phyloP scores from a whole-genome alignment of 345 rosid genomes.

The rapeseed (Brassica napus) region DNA sequence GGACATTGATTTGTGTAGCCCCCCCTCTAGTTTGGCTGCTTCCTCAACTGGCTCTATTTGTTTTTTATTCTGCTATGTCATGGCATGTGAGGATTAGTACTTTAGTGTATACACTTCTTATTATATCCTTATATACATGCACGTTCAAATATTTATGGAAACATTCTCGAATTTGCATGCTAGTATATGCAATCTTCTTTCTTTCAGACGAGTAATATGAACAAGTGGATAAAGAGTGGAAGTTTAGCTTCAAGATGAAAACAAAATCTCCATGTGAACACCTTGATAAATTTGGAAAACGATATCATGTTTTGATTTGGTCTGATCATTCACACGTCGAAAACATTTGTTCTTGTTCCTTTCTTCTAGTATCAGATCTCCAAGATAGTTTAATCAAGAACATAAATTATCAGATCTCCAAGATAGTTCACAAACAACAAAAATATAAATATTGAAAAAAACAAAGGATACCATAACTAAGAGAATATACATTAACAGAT shows the following conservation, averaged over 20 bases:
- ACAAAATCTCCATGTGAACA: conserved; percentile 31
- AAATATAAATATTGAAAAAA: no score
- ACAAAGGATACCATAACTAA: no score
- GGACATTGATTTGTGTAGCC: conserved; percentile 42
- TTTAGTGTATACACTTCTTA: conserved; percentile 1
- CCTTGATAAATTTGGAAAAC: background rate
- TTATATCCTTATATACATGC: background rate
- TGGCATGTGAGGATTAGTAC: conserved; percentile 27
- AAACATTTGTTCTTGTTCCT: no score
- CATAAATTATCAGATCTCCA: no score
- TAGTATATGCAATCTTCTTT: background rate
- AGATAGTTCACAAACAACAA: no score
- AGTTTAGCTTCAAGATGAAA: conserved; percentile 10
- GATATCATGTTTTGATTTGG: conserved; percentile 20
- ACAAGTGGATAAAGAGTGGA: background rate
- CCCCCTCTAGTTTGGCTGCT: conserved; percentile 39
- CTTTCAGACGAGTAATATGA: conserved; percentile 10
- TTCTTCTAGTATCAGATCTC: no score
- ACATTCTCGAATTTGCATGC: background rate
- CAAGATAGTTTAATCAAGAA: no score
- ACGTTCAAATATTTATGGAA: conserved; percentile 1
- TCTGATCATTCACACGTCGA: background rate
- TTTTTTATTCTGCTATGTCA: conserved; percentile 17
- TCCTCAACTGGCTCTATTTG: conserved; percentile 33
- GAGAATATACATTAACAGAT: no score